Percentiles rank a stretch among this genome's conserved stretches.
Evolutionary conservation across 106 monocot species (phyloP).

Genomic region (Allium cepa): DNA sequence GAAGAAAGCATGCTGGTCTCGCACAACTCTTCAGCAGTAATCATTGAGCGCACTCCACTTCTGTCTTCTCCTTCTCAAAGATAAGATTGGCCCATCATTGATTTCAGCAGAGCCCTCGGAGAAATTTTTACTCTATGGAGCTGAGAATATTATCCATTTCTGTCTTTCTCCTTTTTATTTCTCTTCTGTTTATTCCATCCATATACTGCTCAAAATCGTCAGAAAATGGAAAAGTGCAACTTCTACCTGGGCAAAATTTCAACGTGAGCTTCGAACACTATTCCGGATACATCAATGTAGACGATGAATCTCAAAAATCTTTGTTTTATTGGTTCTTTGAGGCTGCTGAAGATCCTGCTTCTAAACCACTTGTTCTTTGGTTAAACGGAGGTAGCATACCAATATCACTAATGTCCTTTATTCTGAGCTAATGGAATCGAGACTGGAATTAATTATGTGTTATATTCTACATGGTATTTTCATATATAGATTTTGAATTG

Average conservation of each 20-base stretch:
- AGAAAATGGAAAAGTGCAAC: slow-evolving; percentile 37
- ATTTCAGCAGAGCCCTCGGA: not conserved
- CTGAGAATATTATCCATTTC: not conserved
- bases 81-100: not conserved
- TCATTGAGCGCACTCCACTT: not conserved
- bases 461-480: not conserved
- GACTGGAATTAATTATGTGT: not conserved
- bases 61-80: not conserved
- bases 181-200: not conserved
- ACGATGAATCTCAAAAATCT: slow-evolving; percentile 48
- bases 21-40: not conserved
- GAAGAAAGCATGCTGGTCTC: no score
- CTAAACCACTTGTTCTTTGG: slow-evolving; percentile 93
- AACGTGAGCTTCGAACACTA: slow-evolving; percentile 81
- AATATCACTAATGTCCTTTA: not conserved
- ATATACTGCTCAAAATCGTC: slow-evolving; percentile 11
- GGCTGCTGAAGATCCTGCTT: slow-evolving; percentile 60
- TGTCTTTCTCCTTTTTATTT: slow-evolving; percentile 6
- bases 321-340: slow-evolving; percentile 99
- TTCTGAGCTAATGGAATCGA: not conserved
- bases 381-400: slow-evolving; percentile 68
- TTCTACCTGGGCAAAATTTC: slow-evolving; percentile 54
- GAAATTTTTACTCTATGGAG: slow-evolving; percentile 5
- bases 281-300: slow-evolving; percentile 70
- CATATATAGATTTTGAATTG: not conserved